Evolutionary conservation across 2,329 filamentous ascomycete genomes (phyloP).

Genomic region (Talaromyces sp.): DNA sequence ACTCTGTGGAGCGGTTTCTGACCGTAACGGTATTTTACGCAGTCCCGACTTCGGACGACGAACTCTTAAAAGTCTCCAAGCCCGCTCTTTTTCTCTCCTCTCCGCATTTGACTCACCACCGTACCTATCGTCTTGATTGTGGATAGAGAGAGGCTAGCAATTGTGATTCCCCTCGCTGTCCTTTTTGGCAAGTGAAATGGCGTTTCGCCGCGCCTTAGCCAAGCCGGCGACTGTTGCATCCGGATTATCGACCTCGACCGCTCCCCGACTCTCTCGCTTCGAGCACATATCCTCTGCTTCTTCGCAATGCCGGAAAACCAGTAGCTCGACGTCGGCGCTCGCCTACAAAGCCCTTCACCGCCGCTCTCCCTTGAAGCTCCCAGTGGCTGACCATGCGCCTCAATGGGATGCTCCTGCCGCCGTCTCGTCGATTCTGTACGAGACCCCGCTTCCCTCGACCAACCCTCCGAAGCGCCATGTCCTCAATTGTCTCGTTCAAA

Average conservation of each 20-base stretch:
- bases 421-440: conserved; percentile 97
- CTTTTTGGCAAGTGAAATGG: conserved; percentile 23
- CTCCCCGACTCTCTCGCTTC: conserved; percentile 26
- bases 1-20: background rate
- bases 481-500: conserved; percentile 97
- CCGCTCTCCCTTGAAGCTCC: conserved; percentile 78
- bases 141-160: conserved; percentile 6
- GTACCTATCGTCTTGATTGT: background rate
- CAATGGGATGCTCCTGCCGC: conserved; percentile 88
- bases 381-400: conserved; percentile 67
- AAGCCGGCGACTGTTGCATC: conserved; percentile 25
- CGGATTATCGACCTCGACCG: conserved; percentile 21
- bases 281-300: conserved; percentile 7
- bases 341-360: conserved; percentile 97
- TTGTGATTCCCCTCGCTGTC: conserved; percentile 5
- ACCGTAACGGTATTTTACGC: background rate
- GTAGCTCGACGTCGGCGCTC: conserved; percentile 79
- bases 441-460: conserved; percentile 80
- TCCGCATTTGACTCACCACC: conserved; percentile 1
- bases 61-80: background rate
- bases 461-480: conserved; percentile 89
- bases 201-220: conserved; percentile 35
- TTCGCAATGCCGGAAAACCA: conserved; percentile 26
- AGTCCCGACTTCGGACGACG: background rate
- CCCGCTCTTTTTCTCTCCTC: conserved; percentile 8